Evolutionary conservation across 768 basidiomycete genomes (phyloP).

Genomic region (Cyclocybe cylindracea): DNA sequence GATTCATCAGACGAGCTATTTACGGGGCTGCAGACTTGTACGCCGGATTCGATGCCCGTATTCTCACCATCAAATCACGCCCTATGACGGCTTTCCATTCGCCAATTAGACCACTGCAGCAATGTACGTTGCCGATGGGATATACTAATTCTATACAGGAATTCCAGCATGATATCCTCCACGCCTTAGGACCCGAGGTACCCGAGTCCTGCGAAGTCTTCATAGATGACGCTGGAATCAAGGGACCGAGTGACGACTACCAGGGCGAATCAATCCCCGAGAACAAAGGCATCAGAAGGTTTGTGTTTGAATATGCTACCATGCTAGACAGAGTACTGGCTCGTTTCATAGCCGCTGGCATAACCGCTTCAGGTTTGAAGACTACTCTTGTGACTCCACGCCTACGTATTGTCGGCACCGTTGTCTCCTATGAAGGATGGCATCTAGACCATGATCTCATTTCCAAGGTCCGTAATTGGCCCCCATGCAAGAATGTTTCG

Average conservation of each 20-base stretch:
- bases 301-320: constrained; percentile 7
- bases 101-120: constrained; percentile 20
- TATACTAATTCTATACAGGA: constrained; percentile 32
- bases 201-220: not conserved
- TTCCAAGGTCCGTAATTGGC: constrained; percentile 25
- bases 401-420: constrained; percentile 4
- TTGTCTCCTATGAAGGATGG: constrained; percentile 19
- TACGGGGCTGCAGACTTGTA: constrained; percentile 27
- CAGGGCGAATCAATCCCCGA: not conserved
- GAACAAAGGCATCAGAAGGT: not conserved
- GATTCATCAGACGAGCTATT: constrained; percentile 19
- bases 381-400: constrained; percentile 1
- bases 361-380: constrained; percentile 8
- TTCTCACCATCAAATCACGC: constrained; percentile 21
- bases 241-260: constrained; percentile 1
- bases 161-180: constrained; percentile 24
- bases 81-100: constrained; percentile 36
- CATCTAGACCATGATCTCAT: constrained; percentile 21
- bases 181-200: constrained; percentile 9
- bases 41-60: constrained; percentile 32
- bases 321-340: constrained; percentile 4
- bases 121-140: constrained; percentile 30
- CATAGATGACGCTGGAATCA: constrained; percentile 14
- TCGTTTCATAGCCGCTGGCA: constrained; percentile 7
- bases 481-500: constrained; percentile 13